Evolutionary conservation across 1,284 basidiomycete genomes (phyloP).

Genomic region (Mycosarcoma maydis): DNA sequence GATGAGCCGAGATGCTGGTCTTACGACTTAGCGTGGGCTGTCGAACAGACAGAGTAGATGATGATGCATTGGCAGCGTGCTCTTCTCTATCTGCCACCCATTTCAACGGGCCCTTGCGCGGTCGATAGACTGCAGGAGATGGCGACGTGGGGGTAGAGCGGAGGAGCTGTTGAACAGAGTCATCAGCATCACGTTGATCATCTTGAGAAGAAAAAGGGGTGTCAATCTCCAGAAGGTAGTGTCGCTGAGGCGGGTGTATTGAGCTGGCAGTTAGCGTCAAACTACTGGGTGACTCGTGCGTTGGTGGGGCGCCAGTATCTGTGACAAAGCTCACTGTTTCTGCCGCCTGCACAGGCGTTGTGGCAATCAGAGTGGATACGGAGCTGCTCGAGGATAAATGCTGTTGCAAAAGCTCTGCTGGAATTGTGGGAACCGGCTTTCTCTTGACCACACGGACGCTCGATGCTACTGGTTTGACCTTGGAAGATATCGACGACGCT

Average conservation of each 20-base stretch:
- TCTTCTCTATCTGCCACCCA: constrained; percentile 36
- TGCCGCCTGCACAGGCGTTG: neutral
- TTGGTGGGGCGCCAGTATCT: neutral
- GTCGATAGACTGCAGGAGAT: constrained; percentile 5
- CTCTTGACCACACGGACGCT: constrained; percentile 13
- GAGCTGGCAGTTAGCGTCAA: neutral
- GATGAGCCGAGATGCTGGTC: constrained; percentile 30
- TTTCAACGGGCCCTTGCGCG: constrained; percentile 12
- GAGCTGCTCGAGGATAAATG: neutral
- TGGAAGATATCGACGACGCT: neutral
- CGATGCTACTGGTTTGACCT: constrained; percentile 6
- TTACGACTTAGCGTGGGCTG: constrained; percentile 26
- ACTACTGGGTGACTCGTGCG: neutral
- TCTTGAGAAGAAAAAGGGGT: neutral
- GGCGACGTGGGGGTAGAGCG: constrained; percentile 17
- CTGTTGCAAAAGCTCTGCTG: constrained; percentile 15
- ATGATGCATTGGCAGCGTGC: constrained; percentile 3
- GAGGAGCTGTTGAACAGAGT: constrained; percentile 20
- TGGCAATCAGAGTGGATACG: neutral
- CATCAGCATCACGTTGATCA: neutral
- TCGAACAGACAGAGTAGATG: neutral
- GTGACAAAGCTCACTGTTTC: neutral
- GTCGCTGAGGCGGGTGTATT: constrained; percentile 21
- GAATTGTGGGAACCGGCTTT: constrained; percentile 18
- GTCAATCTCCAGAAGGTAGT: constrained; percentile 29